These are phyloP conservation scores for Aspergillus calidoustus DNA, from an alignment of 2,329 filamentous ascomycete genomes.

Conservation along the genomic window DNA sequence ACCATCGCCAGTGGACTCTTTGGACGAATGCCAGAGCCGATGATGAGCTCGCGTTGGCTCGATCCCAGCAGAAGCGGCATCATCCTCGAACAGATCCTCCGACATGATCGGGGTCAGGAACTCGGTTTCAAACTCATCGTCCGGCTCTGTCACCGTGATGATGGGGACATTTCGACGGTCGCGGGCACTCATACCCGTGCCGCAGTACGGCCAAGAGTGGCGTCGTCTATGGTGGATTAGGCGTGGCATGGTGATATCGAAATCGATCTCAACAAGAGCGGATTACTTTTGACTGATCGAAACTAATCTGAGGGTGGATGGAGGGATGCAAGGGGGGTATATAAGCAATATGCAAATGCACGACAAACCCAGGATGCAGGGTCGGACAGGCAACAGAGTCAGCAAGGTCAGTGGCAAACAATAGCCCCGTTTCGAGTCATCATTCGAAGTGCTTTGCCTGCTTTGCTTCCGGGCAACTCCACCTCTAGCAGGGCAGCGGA, in stretches of 20 bases:
- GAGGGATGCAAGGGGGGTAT: neutral
- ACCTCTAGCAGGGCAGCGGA: neutral
- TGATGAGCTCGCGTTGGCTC: conserved; percentile 25
- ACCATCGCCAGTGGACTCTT: neutral
- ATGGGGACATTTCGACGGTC: conserved; percentile 28
- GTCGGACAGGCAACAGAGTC: conserved; percentile 1
- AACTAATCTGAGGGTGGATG: neutral
- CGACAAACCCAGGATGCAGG: neutral
- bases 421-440: conserved; percentile 6
- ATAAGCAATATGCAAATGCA: conserved; percentile 3
- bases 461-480: neutral
- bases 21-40: conserved; percentile 31
- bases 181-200: conserved; percentile 28
- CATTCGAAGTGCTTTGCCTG: neutral
- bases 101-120: conserved; percentile 25
- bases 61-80: conserved; percentile 41
- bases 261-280: neutral
- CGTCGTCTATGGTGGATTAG: conserved; percentile 37
- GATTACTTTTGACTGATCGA: neutral
- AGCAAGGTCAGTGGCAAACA: conserved; percentile 1
- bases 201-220: conserved; percentile 44
- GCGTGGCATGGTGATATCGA: conserved; percentile 30
- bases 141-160: conserved; percentile 22
- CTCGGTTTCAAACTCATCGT: conserved; percentile 14
- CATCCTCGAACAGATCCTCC: conserved; percentile 33